Evolutionary conservation across 148 eudicot species (phyloP), one percentile per base, ranked within the genome.

Genomic region (Rhododendron kiyosumense): DNA sequence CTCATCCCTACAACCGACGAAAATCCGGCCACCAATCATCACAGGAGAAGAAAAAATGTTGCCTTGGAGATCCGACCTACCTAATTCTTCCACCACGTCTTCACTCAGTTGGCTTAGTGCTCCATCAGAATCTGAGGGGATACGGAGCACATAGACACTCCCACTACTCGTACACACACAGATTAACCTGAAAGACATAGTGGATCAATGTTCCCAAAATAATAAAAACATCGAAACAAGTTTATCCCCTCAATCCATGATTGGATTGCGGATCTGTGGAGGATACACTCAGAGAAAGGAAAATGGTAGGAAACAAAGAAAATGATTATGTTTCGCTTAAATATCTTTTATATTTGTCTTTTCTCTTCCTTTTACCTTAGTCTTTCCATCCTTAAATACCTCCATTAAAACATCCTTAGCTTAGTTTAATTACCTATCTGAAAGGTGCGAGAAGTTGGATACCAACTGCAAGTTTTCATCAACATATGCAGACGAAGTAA

Each of bases 1-100:
- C 87, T 96, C 98, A 90, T 95, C 99, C 89, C 98, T 94, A 73
- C 98, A 95, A 81, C 99, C 99, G 61, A 96, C 95, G 85, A 95
- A 94, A 84, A 96, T 88, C 87, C 87, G 93, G 75, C 98, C 99
- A 67, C 94, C 96, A 83, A 94, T 89, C 98, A 96, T 94, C n/a
- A 96, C 93, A 0, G 98, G 98, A 24, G 99, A 96, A 51, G 99
- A 96, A 87, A 95, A 95, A 81, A 96, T 86, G 81, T 93, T 95
- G 57, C 99, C 99, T 81, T 87, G 67, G 9, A 96, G 92, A 81
- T 93, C 92, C 43, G 93, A 61, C 84, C 92, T 91, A 28, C 94
- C 94, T 81, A 92, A 91, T 85, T 94, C 94, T 77, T 85, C 57
- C 43, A 95, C 93, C 48, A 67, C n/a, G 34, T 79, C 77, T 75